phyloP scores from a whole-genome alignment of 768 basidiomycete genomes.

The Collybia sp. region DNA sequence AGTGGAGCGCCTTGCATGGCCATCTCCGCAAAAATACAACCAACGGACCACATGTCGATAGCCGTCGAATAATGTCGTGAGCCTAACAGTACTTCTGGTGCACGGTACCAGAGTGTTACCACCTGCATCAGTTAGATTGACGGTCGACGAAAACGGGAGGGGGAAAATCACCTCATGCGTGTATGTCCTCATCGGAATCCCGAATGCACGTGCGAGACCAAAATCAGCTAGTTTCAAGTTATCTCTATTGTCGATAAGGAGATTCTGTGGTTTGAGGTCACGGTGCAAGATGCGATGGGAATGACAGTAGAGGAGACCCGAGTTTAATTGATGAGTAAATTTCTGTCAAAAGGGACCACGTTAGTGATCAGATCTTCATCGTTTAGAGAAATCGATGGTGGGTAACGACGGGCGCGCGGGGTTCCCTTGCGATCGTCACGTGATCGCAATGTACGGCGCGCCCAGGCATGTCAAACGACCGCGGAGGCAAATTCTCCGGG shows the following conservation, averaged over 20 bases:
- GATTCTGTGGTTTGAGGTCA: slow-evolving; percentile 94
- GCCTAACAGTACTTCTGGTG: slow-evolving; percentile 94
- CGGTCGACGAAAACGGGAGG: slow-evolving; percentile 3
- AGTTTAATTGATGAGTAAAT: slow-evolving; percentile 92
- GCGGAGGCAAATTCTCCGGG: no score
- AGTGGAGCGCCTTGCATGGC: slow-evolving; percentile 84
- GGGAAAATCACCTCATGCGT: slow-evolving; percentile 80
- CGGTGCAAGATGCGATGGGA: slow-evolving; percentile 95
- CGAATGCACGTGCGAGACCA: slow-evolving; percentile 93
- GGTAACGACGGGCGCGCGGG: no score
- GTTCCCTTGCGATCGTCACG: no score
- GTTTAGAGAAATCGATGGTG: no score
- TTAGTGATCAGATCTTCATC: background rate
- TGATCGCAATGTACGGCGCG: no score
- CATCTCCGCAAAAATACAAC: slow-evolving; percentile 99
- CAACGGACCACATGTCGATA: slow-evolving; percentile 99
- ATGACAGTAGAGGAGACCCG: slow-evolving; percentile 92
- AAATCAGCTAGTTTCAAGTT: slow-evolving; percentile 97
- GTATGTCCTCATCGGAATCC: slow-evolving; percentile 98
- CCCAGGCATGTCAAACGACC: no score
- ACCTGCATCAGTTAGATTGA: slow-evolving; percentile 51
- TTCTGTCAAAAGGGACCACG: slow-evolving; percentile 47
- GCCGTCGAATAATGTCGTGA: slow-evolving; percentile 96
- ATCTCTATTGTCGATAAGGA: slow-evolving; percentile 84
- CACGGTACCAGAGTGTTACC: slow-evolving; percentile 98